These are phyloP conservation scores for Colletotrichum musae DNA, from an alignment of 2,329 filamentous ascomycete species.

Conservation along the genomic window DNA sequence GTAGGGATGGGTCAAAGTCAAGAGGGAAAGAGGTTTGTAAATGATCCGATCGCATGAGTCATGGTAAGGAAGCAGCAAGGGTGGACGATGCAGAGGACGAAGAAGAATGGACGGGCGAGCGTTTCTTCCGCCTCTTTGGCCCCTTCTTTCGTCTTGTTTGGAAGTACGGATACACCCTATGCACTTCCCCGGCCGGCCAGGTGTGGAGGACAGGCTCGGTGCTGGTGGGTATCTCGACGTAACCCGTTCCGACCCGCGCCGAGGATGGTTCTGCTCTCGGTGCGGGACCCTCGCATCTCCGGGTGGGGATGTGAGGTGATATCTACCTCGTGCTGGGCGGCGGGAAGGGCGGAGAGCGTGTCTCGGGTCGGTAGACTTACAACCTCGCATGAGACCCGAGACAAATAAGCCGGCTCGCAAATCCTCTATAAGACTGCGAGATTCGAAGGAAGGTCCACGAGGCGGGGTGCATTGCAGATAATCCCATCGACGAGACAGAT, in stretches of 20 bases:
- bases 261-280: neutral
- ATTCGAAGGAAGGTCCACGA: conserved; percentile 16
- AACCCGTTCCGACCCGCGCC: conserved; percentile 6
- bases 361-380: too few species aligned
- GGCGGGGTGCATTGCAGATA: neutral
- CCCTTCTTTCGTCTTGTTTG: neutral
- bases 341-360: too few species aligned
- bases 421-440: neutral
- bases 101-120: neutral
- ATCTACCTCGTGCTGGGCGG: too few species aligned
- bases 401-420: neutral
- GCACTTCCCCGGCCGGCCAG: conserved; percentile 2
- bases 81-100: conserved; percentile 15
- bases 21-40: neutral
- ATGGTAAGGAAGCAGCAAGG: neutral
- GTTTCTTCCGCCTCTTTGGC: conserved; percentile 19
- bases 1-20: neutral
- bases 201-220: neutral
- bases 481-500: neutral
- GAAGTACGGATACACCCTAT: conserved; percentile 7
- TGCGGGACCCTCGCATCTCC: neutral
- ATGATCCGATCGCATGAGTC: conserved; percentile 10
- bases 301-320: neutral
- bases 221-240: neutral
- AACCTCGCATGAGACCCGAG: neutral